These are phyloP conservation scores for Hanseniaspora occidentalis DNA, from an alignment of 805 yeast genomes.

Conservation along the genomic window DNA sequence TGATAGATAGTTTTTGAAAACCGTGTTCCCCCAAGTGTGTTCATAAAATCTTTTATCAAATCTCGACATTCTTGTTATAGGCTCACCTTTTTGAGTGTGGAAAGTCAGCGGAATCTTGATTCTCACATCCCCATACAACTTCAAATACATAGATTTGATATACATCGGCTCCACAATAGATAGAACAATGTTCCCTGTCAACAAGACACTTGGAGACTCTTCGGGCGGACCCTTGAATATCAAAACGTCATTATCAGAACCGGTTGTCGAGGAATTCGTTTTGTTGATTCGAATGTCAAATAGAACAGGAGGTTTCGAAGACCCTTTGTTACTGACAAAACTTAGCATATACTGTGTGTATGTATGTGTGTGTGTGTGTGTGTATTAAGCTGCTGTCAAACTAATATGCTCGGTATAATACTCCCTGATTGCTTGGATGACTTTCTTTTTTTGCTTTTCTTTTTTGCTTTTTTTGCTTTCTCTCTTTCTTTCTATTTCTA, in stretches of 20 bases:
- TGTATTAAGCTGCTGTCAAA: too few relatives aligned
- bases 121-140: constrained; percentile 54
- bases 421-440: too few relatives aligned
- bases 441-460: too few relatives aligned
- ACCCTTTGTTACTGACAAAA: constrained; percentile 3
- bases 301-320: constrained; percentile 25
- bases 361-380: not conserved
- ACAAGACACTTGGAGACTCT: constrained; percentile 64
- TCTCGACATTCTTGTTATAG: constrained; percentile 33
- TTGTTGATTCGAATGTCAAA: constrained; percentile 50
- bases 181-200: constrained; percentile 69
- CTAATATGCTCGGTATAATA: too few relatives aligned
- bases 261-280: constrained; percentile 5
- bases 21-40: constrained; percentile 63
- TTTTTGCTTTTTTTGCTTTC: not conserved
- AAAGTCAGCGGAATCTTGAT: constrained; percentile 50
- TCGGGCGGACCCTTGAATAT: constrained; percentile 66
- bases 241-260: constrained; percentile 60
- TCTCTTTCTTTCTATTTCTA: too few relatives aligned
- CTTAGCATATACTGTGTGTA: not conserved
- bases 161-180: constrained; percentile 64
- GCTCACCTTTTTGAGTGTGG: constrained; percentile 33
- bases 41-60: constrained; percentile 60
- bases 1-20: constrained; percentile 31
- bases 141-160: constrained; percentile 50